Percentiles rank a stretch among this genome's conserved stretches.
Evolutionary conservation across 306 rosid species (phyloP).

Genomic region (Sophora flavescens): DNA sequence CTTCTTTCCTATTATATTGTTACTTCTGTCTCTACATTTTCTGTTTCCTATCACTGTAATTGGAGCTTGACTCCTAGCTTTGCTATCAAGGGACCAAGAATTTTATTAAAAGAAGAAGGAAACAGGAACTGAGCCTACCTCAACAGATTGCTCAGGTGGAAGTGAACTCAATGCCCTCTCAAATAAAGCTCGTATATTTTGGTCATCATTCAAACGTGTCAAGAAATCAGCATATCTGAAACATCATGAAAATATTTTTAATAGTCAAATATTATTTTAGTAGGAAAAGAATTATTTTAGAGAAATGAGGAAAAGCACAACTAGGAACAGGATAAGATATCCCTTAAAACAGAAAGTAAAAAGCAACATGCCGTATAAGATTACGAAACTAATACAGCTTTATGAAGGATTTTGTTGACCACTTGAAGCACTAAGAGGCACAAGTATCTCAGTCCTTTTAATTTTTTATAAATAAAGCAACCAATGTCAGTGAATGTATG

Average conservation of each 20-base stretch:
- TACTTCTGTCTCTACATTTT: no score
- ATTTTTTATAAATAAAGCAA: constrained; percentile 10
- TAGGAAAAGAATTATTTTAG: background rate
- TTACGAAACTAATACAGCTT: constrained; percentile 3
- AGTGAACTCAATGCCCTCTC: constrained; percentile 92
- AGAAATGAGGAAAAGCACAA: constrained; percentile 26
- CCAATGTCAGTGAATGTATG: background rate
- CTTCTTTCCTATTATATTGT: no score
- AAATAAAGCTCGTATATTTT: constrained; percentile 93
- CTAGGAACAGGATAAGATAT: constrained; percentile 19
- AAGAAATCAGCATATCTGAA: constrained; percentile 95
- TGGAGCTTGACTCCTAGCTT: no score
- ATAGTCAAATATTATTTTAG: constrained; percentile 2
- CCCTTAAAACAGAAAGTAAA: background rate
- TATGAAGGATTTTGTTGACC: background rate
- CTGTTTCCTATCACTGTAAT: no score
- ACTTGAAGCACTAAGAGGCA: constrained; percentile 26
- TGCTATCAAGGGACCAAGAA: background rate
- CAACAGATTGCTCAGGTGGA: constrained; percentile 79
- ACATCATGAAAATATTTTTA: constrained; percentile 42
- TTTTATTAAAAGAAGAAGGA: constrained; percentile 20
- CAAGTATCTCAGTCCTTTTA: background rate
- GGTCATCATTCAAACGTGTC: constrained; percentile 92
- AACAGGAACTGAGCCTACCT: constrained; percentile 59
- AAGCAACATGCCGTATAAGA: background rate